A percentile compares a stretch with the other conserved stretches of the same genome.
Conservation (phyloP, 2,329 filamentous ascomycete genomes). For the Cordyceps cateniannulata region DNA sequence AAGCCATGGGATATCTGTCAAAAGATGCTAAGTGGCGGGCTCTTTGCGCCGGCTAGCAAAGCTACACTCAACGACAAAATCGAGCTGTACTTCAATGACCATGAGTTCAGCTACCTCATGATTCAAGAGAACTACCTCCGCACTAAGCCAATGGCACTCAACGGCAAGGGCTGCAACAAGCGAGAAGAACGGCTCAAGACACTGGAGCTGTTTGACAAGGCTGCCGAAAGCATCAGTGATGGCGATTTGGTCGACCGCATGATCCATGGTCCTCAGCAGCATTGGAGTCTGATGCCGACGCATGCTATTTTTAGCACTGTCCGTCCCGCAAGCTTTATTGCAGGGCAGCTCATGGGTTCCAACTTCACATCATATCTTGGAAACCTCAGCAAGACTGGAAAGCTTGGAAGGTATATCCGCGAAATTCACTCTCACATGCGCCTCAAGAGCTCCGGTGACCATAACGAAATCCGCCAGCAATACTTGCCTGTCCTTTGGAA, state of each 20-base stretch:
- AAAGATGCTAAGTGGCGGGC: constrained; percentile 81
- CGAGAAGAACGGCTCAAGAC: constrained; percentile 70
- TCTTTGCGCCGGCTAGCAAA: constrained; percentile 79
- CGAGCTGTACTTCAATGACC: constrained; percentile 98
- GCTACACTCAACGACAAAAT: constrained; percentile 94
- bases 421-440: constrained; percentile 98
- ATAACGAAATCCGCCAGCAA: constrained; percentile 89
- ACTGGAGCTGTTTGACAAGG: constrained; percentile 80
- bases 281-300: constrained; percentile 96
- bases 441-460: constrained; percentile 79
- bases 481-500: constrained; percentile 88
- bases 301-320: constrained; percentile 96
- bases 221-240: constrained; percentile 93
- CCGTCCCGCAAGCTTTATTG: constrained; percentile 77
- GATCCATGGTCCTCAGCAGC: constrained; percentile 97
- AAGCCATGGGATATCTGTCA: constrained; percentile 98
- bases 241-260: constrained; percentile 93
- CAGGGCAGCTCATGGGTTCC: constrained; percentile 69
- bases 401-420: constrained; percentile 73
- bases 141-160: constrained; percentile 65
- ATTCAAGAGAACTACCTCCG: constrained; percentile 95
- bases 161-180: constrained; percentile 47
- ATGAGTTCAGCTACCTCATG: constrained; percentile 96
- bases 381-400: constrained; percentile 83
- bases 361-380: constrained; percentile 89